phyloP scores from a whole-genome alignment of 2,329 filamentous ascomycete species.

The Hymenoscyphus scutula region DNA sequence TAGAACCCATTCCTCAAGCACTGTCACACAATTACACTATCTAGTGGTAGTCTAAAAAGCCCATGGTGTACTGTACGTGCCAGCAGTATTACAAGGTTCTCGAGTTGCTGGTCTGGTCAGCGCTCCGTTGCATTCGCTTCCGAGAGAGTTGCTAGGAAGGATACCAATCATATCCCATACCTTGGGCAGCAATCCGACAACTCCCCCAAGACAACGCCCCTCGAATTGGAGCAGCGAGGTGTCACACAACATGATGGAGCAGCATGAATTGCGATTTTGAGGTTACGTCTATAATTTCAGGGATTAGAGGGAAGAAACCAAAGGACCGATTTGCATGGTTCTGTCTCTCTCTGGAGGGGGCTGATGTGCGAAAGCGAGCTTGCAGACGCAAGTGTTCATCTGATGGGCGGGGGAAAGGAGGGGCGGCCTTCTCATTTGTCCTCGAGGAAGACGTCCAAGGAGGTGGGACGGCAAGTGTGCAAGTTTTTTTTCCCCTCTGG shows the following conservation, averaged over 20 bases:
- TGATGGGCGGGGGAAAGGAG: neutral
- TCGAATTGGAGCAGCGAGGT: neutral
- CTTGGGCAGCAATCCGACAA: neutral
- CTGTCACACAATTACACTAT: neutral
- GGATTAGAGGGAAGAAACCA: neutral
- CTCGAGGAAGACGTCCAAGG: too few species aligned
- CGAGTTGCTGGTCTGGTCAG: neutral
- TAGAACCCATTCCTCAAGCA: too few species aligned
- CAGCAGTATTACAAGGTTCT: neutral
- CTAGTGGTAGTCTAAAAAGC: neutral
- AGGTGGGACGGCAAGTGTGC: neutral
- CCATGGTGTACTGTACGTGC: neutral
- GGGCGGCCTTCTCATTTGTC: neutral
- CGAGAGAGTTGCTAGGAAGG: neutral
- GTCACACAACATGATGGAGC: neutral
- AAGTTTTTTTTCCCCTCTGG: too few species aligned
- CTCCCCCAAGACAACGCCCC: neutral
- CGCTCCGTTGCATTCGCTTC: constrained; percentile 2
- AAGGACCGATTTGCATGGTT: neutral
- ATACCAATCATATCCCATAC: neutral
- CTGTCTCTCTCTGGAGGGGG: neutral
- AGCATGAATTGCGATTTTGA: neutral
- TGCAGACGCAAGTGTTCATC: neutral
- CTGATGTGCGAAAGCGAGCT: neutral
- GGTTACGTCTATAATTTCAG: neutral